Evolutionary conservation across 192 early-diverging fungal genomes (phyloP).

Genomic region (Paraglomus brasilianum): DNA sequence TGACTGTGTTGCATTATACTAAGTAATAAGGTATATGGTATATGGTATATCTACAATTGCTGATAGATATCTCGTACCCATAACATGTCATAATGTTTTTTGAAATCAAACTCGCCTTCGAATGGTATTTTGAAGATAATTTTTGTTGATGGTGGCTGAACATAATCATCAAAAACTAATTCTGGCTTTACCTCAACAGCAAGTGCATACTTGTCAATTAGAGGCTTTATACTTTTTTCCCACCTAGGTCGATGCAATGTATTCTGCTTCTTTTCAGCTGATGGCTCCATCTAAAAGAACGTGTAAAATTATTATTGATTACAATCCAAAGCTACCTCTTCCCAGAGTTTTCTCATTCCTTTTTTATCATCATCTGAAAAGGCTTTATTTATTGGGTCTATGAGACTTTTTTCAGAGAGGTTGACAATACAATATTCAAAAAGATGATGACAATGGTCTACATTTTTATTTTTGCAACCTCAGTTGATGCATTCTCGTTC

Average conservation of each 20-base stretch:
- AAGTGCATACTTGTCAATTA: constrained; percentile 21
- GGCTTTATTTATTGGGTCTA: constrained; percentile 29
- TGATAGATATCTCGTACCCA: constrained; percentile 30
- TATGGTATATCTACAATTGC: constrained; percentile 14
- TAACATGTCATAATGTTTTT: constrained; percentile 30
- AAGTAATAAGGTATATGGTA: constrained; percentile 16
- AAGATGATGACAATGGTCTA: constrained; percentile 25
- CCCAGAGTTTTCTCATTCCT: constrained; percentile 19
- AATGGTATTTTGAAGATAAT: constrained; percentile 27
- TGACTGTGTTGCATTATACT: constrained; percentile 3
- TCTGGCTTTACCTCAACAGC: constrained; percentile 5
- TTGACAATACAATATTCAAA: constrained; percentile 28
- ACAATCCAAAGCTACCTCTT: constrained; percentile 22
- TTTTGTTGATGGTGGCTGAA: constrained; percentile 17
- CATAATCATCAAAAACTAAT: constrained; percentile 24
- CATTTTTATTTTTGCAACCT: constrained; percentile 23
- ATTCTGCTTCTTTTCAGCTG: constrained; percentile 27
- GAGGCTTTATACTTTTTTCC: constrained; percentile 24
- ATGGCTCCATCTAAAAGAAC: constrained; percentile 29
- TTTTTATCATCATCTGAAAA: constrained; percentile 30
- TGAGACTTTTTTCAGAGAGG: constrained; percentile 23
- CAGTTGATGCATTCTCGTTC: constrained; percentile 10
- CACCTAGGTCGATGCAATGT: constrained; percentile 18
- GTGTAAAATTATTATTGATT: constrained; percentile 15
- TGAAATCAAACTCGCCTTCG: constrained; percentile 23